A percentile compares a stretch with the other conserved stretches of the same genome.
Evolutionary conservation across 805 yeast genomes (phyloP).

Genomic region (Danielia reshetovae): DNA sequence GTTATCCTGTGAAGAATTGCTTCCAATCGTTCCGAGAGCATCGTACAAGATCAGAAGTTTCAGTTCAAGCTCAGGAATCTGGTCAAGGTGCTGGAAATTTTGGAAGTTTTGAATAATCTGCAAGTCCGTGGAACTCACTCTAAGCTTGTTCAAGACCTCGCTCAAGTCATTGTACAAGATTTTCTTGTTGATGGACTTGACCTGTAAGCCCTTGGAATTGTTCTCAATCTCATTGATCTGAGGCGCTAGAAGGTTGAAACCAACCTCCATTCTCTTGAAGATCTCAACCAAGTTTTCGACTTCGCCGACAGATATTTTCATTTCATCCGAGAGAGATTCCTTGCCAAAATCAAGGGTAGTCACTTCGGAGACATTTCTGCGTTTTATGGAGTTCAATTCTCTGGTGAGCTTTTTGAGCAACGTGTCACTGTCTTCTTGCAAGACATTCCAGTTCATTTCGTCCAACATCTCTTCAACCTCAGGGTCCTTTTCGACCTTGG

Average conservation of each 20-base stretch:
- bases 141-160: conserved; percentile 65
- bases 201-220: conserved; percentile 78
- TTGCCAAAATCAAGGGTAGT: conserved; percentile 34
- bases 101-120: conserved; percentile 42
- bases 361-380: conserved; percentile 51
- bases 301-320: conserved; percentile 30
- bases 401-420: conserved; percentile 54
- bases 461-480: conserved; percentile 66
- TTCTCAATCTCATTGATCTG: conserved; percentile 70
- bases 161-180: conserved; percentile 66
- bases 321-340: conserved; percentile 28
- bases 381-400: conserved; percentile 61
- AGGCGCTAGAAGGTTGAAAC: conserved; percentile 44
- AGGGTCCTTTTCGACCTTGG: conserved; percentile 30
- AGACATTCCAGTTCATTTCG: conserved; percentile 71
- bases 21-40: conserved; percentile 61
- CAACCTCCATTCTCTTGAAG: conserved; percentile 39
- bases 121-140: conserved; percentile 56
- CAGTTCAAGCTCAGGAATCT: conserved; percentile 47
- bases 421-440: conserved; percentile 58
- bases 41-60: conserved; percentile 53
- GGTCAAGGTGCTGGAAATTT: conserved; percentile 45
- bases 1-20: conserved; percentile 38
- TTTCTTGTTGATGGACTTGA: conserved; percentile 77
- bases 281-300: conserved; percentile 33